Conservation (phyloP, 1,284 basidiomycete genomes). For the Apiotrichum gracile region DNA sequence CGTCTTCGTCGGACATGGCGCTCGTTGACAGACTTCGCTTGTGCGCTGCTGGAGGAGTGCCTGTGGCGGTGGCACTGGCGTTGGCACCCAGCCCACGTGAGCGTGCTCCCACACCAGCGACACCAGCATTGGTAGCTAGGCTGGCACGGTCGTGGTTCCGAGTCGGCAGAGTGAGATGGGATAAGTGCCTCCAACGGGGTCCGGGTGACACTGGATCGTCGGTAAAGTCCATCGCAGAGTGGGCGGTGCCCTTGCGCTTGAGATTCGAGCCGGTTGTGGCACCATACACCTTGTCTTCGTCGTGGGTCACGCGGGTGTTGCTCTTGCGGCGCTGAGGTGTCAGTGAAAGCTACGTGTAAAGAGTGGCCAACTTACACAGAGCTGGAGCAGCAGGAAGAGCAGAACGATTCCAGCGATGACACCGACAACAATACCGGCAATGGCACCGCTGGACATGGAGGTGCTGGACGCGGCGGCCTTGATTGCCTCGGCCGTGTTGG, state of each 20-base stretch:
- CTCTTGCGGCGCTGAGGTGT: not conserved
- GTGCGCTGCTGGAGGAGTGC: not conserved
- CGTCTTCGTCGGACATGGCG: constrained; percentile 3
- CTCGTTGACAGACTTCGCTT: not conserved
- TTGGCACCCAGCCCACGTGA: not conserved
- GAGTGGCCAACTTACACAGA: too few species aligned
- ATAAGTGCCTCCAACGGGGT: not conserved
- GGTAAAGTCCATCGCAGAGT: constrained; percentile 14
- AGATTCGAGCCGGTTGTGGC: not conserved
- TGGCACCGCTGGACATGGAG: not conserved
- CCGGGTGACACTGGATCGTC: constrained; percentile 7
- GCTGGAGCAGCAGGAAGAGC: not conserved
- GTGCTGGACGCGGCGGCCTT: not conserved
- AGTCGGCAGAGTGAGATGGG: not conserved
- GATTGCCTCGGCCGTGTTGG: not conserved
- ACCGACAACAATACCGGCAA: constrained; percentile 1
- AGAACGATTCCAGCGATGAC: not conserved
- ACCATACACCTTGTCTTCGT: constrained; percentile 4
- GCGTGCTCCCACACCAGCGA: not conserved
- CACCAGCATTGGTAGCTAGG: not conserved
- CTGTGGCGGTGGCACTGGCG: not conserved
- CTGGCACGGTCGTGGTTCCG: not conserved
- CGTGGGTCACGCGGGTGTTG: not conserved
- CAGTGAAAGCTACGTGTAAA: too few species aligned
- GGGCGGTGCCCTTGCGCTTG: constrained; percentile 11